Percentiles rank a stretch among this genome's conserved stretches.
These are phyloP conservation scores for Paramarasmius palmivorus DNA, from an alignment of 1,284 basidiomycete species.

Conservation along the genomic window DNA sequence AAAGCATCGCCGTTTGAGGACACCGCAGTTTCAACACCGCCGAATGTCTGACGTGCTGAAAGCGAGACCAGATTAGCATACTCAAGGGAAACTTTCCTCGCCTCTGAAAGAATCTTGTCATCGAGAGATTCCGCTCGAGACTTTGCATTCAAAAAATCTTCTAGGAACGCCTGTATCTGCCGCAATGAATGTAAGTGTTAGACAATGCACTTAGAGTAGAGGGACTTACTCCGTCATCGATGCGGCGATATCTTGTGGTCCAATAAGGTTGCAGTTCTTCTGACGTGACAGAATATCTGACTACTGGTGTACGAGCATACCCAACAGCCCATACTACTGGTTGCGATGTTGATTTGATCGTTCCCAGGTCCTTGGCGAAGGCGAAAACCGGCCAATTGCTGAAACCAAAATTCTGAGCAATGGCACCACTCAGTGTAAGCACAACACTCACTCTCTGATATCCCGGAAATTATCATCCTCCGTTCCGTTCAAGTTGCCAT, in stretches of 20 bases:
- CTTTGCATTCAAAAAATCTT: slow-evolving; percentile 34
- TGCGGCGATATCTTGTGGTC: slow-evolving; percentile 26
- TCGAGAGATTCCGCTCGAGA: slow-evolving; percentile 35
- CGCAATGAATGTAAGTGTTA: not conserved
- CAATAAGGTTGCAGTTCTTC: too few species aligned
- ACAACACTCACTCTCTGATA: not conserved
- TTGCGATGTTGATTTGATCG: slow-evolving; percentile 18
- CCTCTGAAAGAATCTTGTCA: slow-evolving; percentile 30
- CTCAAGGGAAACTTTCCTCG: slow-evolving; percentile 24
- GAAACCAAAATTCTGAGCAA: not conserved
- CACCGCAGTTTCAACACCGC: slow-evolving; percentile 16
- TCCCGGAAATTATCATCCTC: not conserved
- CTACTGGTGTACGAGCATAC: slow-evolving; percentile 38
- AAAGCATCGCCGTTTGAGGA: slow-evolving; percentile 8
- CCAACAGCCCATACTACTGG: slow-evolving; percentile 43
- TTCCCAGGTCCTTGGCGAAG: slow-evolving; percentile 29
- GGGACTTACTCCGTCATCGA: slow-evolving; percentile 24
- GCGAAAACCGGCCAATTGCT: slow-evolving; percentile 35
- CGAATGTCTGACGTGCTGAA: slow-evolving; percentile 41
- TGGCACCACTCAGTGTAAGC: not conserved
- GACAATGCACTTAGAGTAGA: not conserved
- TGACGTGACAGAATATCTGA: too few species aligned
- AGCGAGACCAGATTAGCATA: slow-evolving; percentile 43
- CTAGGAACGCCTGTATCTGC: slow-evolving; percentile 39
- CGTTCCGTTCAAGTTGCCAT: not conserved